Percentiles rank a stretch among this genome's conserved stretches.
Conservation (phyloP, 2,329 filamentous ascomycete genomes). For the Penicillium sp. region DNA sequence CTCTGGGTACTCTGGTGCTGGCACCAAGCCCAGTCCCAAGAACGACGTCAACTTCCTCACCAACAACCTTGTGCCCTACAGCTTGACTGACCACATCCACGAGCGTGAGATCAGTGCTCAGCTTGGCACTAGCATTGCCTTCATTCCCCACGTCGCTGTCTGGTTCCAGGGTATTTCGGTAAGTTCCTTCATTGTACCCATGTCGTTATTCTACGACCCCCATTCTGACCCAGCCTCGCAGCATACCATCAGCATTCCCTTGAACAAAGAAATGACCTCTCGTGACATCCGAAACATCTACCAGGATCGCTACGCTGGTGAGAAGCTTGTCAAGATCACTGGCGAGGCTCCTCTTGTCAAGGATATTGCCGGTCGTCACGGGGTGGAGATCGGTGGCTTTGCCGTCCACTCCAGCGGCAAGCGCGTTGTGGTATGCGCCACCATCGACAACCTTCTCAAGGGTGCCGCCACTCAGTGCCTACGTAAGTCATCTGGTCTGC, state of each 20-base stretch:
- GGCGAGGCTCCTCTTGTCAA: slow-evolving; percentile 85
- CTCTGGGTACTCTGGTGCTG: slow-evolving; percentile 89
- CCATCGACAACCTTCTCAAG: slow-evolving; percentile 91
- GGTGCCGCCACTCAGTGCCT: slow-evolving; percentile 88
- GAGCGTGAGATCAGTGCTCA: slow-evolving; percentile 82
- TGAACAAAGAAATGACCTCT: slow-evolving; percentile 79
- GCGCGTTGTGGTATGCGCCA: slow-evolving; percentile 88
- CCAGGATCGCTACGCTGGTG: slow-evolving; percentile 91
- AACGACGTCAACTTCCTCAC: slow-evolving; percentile 79
- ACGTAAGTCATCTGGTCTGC: slow-evolving; percentile 50
- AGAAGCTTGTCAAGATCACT: slow-evolving; percentile 88
- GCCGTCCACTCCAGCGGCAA: slow-evolving; percentile 86
- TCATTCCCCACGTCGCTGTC: slow-evolving; percentile 88
- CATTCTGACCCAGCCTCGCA: slow-evolving; percentile 25
- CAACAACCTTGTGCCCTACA: slow-evolving; percentile 88
- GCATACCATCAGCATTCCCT: slow-evolving; percentile 83
- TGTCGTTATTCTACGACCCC: too few relatives aligned
- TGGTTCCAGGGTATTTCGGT: slow-evolving; percentile 94
- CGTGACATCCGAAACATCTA: slow-evolving; percentile 91
- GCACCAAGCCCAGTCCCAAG: slow-evolving; percentile 89
- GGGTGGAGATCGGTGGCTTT: slow-evolving; percentile 90
- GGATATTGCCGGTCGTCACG: slow-evolving; percentile 75
- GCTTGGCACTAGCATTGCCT: slow-evolving; percentile 67
- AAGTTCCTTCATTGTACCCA: slow-evolving; percentile 20
- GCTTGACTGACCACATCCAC: slow-evolving; percentile 87